phyloP scores from a whole-genome alignment of 495 filamentous ascomycete genomes.

The Letharia columbiana region DNA sequence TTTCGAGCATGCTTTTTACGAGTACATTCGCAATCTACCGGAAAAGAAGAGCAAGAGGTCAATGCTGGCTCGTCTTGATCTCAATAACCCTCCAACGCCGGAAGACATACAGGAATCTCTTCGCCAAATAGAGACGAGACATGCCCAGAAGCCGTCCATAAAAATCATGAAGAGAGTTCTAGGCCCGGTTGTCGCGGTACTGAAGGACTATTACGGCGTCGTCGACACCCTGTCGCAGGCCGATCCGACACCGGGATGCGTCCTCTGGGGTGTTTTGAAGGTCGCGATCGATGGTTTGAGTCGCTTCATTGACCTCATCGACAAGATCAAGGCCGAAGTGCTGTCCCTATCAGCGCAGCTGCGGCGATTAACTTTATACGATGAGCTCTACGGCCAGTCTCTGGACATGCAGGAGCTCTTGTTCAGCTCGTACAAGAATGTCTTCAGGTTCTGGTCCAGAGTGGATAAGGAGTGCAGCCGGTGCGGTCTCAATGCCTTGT shows the following conservation, averaged over 20 bases:
- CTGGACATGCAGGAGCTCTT: slow-evolving; percentile 13
- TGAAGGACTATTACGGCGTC: slow-evolving; percentile 3
- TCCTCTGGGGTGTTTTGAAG: slow-evolving; percentile 10
- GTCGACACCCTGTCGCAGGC: slow-evolving; percentile 9
- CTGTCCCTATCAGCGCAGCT: slow-evolving; percentile 3
- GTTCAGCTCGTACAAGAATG: slow-evolving; percentile 8
- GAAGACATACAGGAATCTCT: slow-evolving; percentile 3
- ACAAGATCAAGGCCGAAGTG: slow-evolving; percentile 11
- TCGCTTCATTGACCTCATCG: slow-evolving; percentile 6
- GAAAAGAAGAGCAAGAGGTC: slow-evolving; percentile 10
- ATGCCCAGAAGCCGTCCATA: background rate
- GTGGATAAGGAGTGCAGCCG: slow-evolving; percentile 15
- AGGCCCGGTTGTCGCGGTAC: background rate
- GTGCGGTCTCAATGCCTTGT: slow-evolving; percentile 4
- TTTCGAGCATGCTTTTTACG: slow-evolving; percentile 5
- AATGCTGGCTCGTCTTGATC: slow-evolving; percentile 9
- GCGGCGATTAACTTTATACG: slow-evolving; percentile 7
- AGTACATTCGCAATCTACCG: slow-evolving; percentile 3
- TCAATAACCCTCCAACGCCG: slow-evolving; percentile 2
- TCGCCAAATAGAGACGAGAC: background rate
- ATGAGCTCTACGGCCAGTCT: slow-evolving; percentile 12
- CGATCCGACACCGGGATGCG: background rate
- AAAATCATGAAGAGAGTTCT: background rate
- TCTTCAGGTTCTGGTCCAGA: slow-evolving; percentile 14
- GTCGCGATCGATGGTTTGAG: slow-evolving; percentile 4